Conservation (phyloP, 2,329 filamentous ascomycete species). For the Alternaria viburni region DNA sequence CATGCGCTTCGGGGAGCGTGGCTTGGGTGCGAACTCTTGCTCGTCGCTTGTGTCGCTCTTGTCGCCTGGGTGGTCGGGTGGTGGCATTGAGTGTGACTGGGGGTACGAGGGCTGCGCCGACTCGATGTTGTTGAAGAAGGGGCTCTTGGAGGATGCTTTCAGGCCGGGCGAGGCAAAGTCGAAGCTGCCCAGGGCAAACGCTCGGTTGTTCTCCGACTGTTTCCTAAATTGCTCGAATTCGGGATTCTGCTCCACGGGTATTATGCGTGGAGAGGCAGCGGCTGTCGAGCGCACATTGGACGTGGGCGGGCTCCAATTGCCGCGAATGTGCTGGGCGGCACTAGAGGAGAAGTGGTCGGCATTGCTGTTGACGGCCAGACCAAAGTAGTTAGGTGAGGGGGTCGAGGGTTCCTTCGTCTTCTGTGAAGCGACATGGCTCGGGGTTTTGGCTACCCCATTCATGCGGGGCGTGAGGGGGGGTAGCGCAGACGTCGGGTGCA, state of each 20-base stretch:
- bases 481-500: constrained; percentile 30
- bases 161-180: constrained; percentile 48
- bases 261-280: constrained; percentile 70
- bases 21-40: constrained; percentile 30
- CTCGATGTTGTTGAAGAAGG: constrained; percentile 31
- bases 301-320: constrained; percentile 76
- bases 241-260: constrained; percentile 76
- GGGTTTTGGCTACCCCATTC: constrained; percentile 43
- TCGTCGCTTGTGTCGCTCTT: constrained; percentile 27
- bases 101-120: constrained; percentile 32
- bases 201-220: constrained; percentile 67
- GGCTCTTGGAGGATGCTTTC: constrained; percentile 34
- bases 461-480: constrained; percentile 41
- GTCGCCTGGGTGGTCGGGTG: constrained; percentile 17
- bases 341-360: constrained; percentile 68
- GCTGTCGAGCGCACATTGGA: constrained; percentile 74
- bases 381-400: constrained; percentile 86
- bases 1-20: constrained; percentile 57
- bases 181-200: constrained; percentile 51
- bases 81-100: constrained; percentile 42
- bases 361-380: constrained; percentile 66
- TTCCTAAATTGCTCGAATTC: constrained; percentile 82
- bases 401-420: constrained; percentile 39
- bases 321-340: constrained; percentile 64
- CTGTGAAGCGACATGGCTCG: constrained; percentile 30